Conservation (phyloP, 768 basidiomycete species). For the Mycena leptocephala region DNA sequence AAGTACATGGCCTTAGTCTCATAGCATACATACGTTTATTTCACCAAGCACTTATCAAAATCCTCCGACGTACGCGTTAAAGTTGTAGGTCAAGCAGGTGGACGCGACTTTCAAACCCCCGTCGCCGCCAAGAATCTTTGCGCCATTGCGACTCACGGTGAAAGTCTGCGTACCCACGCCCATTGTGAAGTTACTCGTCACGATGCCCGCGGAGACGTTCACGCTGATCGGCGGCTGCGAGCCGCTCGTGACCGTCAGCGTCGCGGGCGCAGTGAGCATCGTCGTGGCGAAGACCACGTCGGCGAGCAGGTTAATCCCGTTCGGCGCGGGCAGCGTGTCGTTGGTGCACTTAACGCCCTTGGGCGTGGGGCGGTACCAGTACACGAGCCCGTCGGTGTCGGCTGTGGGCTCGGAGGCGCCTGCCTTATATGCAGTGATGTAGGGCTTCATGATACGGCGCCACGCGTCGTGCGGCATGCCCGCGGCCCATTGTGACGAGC, state of each 20-base stretch:
- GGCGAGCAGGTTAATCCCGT: conserved; percentile 25
- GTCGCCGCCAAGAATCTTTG: conserved; percentile 1
- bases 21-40: too few species aligned
- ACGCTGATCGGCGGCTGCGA: conserved; percentile 11
- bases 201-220: conserved; percentile 6
- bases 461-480: conserved; percentile 37
- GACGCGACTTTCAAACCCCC: conserved; percentile 12
- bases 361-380: conserved; percentile 40
- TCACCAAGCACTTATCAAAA: conserved; percentile 14
- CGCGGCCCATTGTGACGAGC: conserved; percentile 36
- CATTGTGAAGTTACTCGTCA: conserved; percentile 19
- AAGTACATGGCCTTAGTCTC: too few species aligned
- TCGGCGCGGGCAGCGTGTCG: conserved; percentile 26
- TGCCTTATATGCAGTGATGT: conserved; percentile 37
- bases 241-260: conserved; percentile 24
- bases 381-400: conserved; percentile 36
- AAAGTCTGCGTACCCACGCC: conserved; percentile 20
- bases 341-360: conserved; percentile 23
- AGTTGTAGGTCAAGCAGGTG: conserved; percentile 22
- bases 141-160: conserved; percentile 8
- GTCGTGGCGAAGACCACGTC: conserved; percentile 29
- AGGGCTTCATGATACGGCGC: conserved; percentile 38
- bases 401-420: conserved; percentile 32
- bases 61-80: conserved; percentile 17
- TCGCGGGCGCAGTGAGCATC: conserved; percentile 14